Evolutionary conservation across 768 basidiomycete genomes (phyloP).

Genomic region (Trametes meyenii): DNA sequence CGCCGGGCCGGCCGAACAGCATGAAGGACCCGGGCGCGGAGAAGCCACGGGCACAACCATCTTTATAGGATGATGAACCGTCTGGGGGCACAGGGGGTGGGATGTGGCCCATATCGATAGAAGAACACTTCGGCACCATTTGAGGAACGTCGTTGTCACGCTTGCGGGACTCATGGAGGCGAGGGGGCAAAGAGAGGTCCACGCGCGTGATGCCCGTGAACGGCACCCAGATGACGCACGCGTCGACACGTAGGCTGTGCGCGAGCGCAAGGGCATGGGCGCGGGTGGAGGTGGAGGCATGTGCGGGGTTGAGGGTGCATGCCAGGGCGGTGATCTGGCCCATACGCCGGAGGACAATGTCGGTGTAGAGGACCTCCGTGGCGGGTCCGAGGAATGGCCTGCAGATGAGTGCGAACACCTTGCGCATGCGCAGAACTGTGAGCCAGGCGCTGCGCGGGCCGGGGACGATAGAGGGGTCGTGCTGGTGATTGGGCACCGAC

Average conservation of each 20-base stretch:
- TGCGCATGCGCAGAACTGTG: background rate
- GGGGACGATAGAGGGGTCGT: constrained; percentile 9
- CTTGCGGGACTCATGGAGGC: constrained; percentile 85
- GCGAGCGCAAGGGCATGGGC: background rate
- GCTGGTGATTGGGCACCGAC: background rate
- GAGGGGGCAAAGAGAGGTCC: constrained; percentile 58
- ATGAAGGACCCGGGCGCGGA: constrained; percentile 83
- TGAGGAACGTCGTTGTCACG: constrained; percentile 70
- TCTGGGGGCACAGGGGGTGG: constrained; percentile 65
- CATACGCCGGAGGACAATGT: constrained; percentile 20
- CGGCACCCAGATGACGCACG: constrained; percentile 7
- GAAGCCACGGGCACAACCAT: constrained; percentile 67
- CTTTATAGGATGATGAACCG: constrained; percentile 50
- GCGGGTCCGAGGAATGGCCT: constrained; percentile 14
- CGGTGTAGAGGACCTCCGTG: constrained; percentile 12
- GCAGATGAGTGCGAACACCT: constrained; percentile 5
- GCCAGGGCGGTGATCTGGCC: constrained; percentile 16
- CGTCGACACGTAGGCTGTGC: constrained; percentile 11
- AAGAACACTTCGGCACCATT: constrained; percentile 79
- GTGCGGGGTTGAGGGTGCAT: constrained; percentile 5
- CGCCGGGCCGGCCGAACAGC: constrained; percentile 61
- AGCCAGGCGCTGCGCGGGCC: constrained; percentile 12
- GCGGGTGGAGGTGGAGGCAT: background rate
- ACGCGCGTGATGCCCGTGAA: constrained; percentile 1
- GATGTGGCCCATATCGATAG: constrained; percentile 68